Conservation (phyloP, 257 asterid species). For the Solanum rostratum region DNA sequence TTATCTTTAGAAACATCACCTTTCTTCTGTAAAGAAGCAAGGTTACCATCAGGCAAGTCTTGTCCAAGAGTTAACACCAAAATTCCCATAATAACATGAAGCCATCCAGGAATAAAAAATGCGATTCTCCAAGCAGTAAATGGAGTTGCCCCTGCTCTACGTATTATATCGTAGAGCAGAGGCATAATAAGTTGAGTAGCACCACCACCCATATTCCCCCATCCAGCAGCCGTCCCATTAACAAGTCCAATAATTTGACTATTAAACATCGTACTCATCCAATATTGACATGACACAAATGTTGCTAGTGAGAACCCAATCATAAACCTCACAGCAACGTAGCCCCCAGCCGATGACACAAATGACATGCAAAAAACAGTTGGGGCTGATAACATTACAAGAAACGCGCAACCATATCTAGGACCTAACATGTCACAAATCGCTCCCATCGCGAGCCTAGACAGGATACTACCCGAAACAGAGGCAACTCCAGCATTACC, state of each 20-base stretch:
- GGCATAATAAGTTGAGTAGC: conserved; percentile 24
- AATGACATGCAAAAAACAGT: conserved; percentile 26
- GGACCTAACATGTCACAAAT: conserved; percentile 22
- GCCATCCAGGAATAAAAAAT: conserved; percentile 13
- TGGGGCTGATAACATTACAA: conserved; percentile 14
- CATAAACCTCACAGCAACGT: conserved; percentile 21
- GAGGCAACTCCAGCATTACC: conserved; percentile 29
- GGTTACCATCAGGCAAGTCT: conserved; percentile 23
- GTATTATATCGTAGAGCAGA: conserved; percentile 6
- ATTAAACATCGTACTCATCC: conserved; percentile 5
- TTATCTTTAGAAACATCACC: conserved; percentile 11
- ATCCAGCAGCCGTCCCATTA: conserved; percentile 19
- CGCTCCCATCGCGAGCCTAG: conserved; percentile 21
- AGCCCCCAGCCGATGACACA: conserved; percentile 16
- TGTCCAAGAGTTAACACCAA: conserved; percentile 11
- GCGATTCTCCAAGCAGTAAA: conserved; percentile 22
- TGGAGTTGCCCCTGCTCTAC: conserved; percentile 2
- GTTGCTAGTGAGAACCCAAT: conserved; percentile 21
- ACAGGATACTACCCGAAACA: conserved; percentile 22
- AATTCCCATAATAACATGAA: conserved; percentile 14
- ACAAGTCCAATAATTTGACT: conserved; percentile 11
- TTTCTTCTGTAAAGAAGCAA: conserved; percentile 11
- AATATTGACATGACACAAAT: conserved; percentile 19
- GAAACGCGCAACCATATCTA: conserved; percentile 21
- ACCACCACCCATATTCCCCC: conserved; percentile 23